Percentiles rank a stretch among this genome's conserved stretches.
Evolutionary conservation across 352 stramenopile genomes (phyloP).

Genomic region (Phytopythium mirpurense): DNA sequence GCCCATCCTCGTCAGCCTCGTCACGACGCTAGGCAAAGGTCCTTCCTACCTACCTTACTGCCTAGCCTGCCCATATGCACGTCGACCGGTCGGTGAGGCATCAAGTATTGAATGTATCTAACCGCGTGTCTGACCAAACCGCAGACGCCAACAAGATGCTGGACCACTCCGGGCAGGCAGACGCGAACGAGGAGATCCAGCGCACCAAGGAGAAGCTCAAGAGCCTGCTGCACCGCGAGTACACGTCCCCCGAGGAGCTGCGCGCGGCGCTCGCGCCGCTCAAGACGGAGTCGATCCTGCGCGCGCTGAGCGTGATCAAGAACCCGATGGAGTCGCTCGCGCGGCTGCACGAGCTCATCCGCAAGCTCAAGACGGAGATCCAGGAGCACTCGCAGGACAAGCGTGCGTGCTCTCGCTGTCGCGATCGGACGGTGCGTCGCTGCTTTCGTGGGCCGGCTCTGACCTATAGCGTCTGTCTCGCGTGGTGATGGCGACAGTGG

Average conservation of each 20-base stretch:
- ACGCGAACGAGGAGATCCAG: slow-evolving; percentile 92
- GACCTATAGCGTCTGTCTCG: background rate
- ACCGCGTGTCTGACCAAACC: slow-evolving; percentile 1
- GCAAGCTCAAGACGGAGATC: slow-evolving; percentile 73
- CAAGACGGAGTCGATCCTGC: slow-evolving; percentile 71
- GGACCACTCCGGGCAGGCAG: slow-evolving; percentile 96
- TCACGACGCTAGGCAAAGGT: slow-evolving; percentile 84
- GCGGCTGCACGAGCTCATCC: slow-evolving; percentile 72
- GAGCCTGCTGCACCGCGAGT: slow-evolving; percentile 85
- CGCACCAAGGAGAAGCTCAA: slow-evolving; percentile 87
- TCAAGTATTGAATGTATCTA: too few relatives aligned
- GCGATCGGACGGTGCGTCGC: background rate
- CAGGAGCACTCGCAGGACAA: slow-evolving; percentile 65
- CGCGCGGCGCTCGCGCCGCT: slow-evolving; percentile 59
- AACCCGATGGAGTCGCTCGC: slow-evolving; percentile 75
- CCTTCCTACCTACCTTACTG: too few relatives aligned
- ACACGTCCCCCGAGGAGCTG: slow-evolving; percentile 59
- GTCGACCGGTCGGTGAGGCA: too few relatives aligned
- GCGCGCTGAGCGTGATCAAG: slow-evolving; percentile 72
- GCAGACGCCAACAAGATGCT: slow-evolving; percentile 95
- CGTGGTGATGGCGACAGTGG: slow-evolving; percentile 24
- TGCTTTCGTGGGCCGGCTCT: slow-evolving; percentile 27
- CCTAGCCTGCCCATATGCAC: too few relatives aligned
- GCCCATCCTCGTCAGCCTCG: slow-evolving; percentile 98
- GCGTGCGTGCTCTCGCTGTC: slow-evolving; percentile 29